Percentiles rank a stretch among this genome's conserved stretches.
These are phyloP conservation scores for Brettanomyces naardenensis DNA, from an alignment of 805 yeast species.

Conservation along the genomic window DNA sequence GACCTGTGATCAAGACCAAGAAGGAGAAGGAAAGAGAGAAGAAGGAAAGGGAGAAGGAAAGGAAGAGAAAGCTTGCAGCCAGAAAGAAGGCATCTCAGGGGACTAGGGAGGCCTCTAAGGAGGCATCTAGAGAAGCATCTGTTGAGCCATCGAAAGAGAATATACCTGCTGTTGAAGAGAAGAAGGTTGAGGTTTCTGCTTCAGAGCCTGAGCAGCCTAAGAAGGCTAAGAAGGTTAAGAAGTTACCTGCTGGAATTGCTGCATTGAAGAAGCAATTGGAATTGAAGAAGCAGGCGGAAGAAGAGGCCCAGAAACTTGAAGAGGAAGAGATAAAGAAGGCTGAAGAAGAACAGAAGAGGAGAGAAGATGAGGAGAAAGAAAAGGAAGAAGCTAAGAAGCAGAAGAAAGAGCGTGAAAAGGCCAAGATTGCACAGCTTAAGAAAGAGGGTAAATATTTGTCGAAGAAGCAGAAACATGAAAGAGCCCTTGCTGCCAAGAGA, in stretches of 20 bases:
- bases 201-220: constrained; percentile 4
- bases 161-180: constrained; percentile 14
- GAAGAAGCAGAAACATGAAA: constrained; percentile 92
- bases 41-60: constrained; percentile 85
- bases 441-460: constrained; percentile 94
- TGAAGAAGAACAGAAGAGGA: constrained; percentile 41
- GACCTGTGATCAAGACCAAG: constrained; percentile 76
- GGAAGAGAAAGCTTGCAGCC: constrained; percentile 84
- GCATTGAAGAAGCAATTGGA: constrained; percentile 88
- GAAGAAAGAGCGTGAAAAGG: constrained; percentile 83
- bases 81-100: constrained; percentile 58
- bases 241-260: constrained; percentile 85
- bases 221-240: constrained; percentile 55
- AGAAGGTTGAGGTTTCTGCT: constrained; percentile 25
- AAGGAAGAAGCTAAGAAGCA: constrained; percentile 50
- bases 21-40: constrained; percentile 93
- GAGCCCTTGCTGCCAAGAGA: constrained; percentile 78
- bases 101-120: constrained; percentile 10
- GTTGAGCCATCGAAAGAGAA: constrained; percentile 24
- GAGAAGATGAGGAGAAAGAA: constrained; percentile 56
- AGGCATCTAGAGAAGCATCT: constrained; percentile 26
- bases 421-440: constrained; percentile 82
- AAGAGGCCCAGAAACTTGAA: constrained; percentile 62
- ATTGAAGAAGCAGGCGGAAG: constrained; percentile 79
- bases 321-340: constrained; percentile 55